Percentiles rank a stretch among this genome's conserved stretches.
Conservation (phyloP, 2,329 filamentous ascomycete genomes). For the Cladophialophora yegresii region DNA sequence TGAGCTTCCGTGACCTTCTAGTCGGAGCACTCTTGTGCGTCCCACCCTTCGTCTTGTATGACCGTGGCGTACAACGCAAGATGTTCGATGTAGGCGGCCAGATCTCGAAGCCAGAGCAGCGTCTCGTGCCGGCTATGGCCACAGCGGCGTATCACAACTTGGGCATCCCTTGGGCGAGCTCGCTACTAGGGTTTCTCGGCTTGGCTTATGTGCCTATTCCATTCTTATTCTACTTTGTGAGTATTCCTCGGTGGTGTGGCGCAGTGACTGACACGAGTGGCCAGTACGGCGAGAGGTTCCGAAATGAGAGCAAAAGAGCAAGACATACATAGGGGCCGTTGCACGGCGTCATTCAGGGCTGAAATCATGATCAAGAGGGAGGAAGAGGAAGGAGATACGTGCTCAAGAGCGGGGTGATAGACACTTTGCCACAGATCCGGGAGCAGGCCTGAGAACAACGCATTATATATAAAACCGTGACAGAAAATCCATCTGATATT, state of each 20-base stretch:
- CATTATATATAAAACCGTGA: neutral
- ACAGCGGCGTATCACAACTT: slow-evolving; percentile 43
- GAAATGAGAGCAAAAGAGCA: too few relatives aligned
- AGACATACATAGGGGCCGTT: too few relatives aligned
- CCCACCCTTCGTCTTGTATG: slow-evolving; percentile 44
- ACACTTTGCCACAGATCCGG: too few relatives aligned
- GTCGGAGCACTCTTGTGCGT: slow-evolving; percentile 44
- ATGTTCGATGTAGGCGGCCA: neutral
- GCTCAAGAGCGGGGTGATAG: too few relatives aligned
- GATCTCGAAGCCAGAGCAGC: slow-evolving; percentile 41
- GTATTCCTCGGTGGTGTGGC: too few relatives aligned
- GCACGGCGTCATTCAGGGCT: too few relatives aligned
- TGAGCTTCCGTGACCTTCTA: slow-evolving; percentile 42
- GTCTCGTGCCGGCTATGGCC: slow-evolving; percentile 43
- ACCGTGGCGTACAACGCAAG: neutral
- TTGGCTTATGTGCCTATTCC: slow-evolving; percentile 41
- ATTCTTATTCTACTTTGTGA: slow-evolving; percentile 29
- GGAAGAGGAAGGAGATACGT: too few relatives aligned
- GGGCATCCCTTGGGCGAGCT: slow-evolving; percentile 44
- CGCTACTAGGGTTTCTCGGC: slow-evolving; percentile 43
- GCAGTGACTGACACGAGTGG: too few relatives aligned
- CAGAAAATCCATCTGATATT: neutral
- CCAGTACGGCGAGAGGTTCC: too few relatives aligned
- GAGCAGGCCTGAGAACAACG: neutral
- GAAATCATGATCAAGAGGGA: too few relatives aligned